Evolutionary conservation across 352 stramenopile genomes (phyloP).

Genomic region (Pythium insidiosum): DNA sequence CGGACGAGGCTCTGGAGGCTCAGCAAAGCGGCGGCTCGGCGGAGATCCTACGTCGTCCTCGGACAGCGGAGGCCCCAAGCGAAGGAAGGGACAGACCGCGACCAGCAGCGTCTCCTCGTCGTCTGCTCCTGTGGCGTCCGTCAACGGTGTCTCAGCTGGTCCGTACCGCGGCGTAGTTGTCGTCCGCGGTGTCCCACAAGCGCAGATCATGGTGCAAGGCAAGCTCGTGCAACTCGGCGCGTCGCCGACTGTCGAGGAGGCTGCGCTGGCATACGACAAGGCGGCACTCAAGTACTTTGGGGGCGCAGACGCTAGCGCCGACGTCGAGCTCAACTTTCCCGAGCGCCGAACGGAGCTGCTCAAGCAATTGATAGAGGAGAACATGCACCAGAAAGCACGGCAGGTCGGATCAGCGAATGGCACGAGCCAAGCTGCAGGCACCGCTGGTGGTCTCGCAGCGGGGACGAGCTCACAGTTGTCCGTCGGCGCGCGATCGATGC

Average conservation of each 20-base stretch:
- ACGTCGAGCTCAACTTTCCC: constrained; percentile 71
- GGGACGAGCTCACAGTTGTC: too few relatives aligned
- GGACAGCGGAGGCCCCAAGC: not conserved
- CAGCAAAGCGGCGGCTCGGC: constrained; percentile 51
- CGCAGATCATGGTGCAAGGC: constrained; percentile 72
- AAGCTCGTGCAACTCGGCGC: constrained; percentile 71
- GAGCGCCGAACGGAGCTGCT: constrained; percentile 43
- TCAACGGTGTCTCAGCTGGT: too few relatives aligned
- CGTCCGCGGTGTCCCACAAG: constrained; percentile 63
- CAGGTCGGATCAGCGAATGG: too few relatives aligned
- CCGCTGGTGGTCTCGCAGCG: too few relatives aligned
- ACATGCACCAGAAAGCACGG: constrained; percentile 37
- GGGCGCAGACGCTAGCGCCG: constrained; percentile 25
- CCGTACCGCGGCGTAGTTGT: constrained; percentile 67
- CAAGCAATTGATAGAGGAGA: constrained; percentile 55
- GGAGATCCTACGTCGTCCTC: constrained; percentile 10
- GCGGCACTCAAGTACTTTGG: constrained; percentile 71
- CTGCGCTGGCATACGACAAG: constrained; percentile 76
- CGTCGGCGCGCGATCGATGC: constrained; percentile 27
- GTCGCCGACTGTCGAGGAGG: constrained; percentile 58
- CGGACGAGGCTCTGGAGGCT: constrained; percentile 38
- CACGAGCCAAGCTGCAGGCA: too few relatives aligned
- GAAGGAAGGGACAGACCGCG: too few relatives aligned
- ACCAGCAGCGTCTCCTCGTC: too few relatives aligned
- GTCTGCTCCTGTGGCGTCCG: too few relatives aligned